phyloP scores from a whole-genome alignment of 106 monocot species.

The Cymbidium sinense region DNA sequence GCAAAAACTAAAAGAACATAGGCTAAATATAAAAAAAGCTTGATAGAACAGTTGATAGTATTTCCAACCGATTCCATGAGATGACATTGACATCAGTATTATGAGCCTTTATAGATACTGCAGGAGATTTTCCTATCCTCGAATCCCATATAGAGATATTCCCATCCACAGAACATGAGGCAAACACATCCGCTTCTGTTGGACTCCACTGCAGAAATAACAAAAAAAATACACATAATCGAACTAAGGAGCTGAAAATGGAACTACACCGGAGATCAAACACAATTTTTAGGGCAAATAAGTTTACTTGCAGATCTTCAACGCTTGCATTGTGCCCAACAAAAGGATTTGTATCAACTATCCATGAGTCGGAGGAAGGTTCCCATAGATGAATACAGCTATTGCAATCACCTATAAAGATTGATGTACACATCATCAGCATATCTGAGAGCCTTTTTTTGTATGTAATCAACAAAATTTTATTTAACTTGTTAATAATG shows the following conservation, averaged over 20 bases:
- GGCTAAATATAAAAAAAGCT: background rate
- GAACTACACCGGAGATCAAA: background rate
- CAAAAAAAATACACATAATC: background rate
- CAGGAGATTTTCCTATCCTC: slow-evolving; percentile 69
- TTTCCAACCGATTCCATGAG: slow-evolving; percentile 80
- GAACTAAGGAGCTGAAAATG: too few relatives aligned
- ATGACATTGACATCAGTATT: slow-evolving; percentile 90
- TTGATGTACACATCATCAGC: background rate
- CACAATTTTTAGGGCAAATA: background rate
- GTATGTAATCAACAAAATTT: slow-evolving; percentile 3
- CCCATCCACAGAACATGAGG: slow-evolving; percentile 90
- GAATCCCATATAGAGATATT: slow-evolving; percentile 86
- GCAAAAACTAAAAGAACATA: background rate
- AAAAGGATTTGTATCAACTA: slow-evolving; percentile 77
- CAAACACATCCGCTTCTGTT: slow-evolving; percentile 92
- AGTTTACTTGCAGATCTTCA: slow-evolving; percentile 78
- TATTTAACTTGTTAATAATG: background rate
- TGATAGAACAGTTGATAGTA: slow-evolving; percentile 2
- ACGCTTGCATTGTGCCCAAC: slow-evolving; percentile 82
- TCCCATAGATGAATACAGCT: slow-evolving; percentile 84
- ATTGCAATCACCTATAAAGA: slow-evolving; percentile 72
- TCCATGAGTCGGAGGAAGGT: slow-evolving; percentile 77
- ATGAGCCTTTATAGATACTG: slow-evolving; percentile 78
- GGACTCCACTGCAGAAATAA: slow-evolving; percentile 74
- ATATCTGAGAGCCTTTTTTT: background rate